Conservation (phyloP, 495 filamentous ascomycete genomes). For the Podospora fimiseda region DNA sequence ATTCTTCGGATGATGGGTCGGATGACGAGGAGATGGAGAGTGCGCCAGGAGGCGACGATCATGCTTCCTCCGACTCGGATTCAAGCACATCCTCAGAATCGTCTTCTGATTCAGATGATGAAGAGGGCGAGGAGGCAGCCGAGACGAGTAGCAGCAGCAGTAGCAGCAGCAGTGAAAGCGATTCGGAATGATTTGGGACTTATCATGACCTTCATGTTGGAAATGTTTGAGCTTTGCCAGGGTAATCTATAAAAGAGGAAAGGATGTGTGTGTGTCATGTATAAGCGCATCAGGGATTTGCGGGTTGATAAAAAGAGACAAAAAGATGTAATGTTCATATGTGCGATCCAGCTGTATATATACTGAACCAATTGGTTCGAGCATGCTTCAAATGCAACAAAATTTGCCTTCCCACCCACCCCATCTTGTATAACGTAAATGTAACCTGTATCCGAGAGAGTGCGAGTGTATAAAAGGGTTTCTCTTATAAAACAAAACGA, state of each 20-base stretch:
- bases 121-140: not conserved
- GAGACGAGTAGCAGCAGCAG: slow-evolving; percentile 23
- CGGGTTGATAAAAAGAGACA: too few species aligned
- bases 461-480: not conserved
- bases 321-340: too few species aligned
- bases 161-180: slow-evolving; percentile 21
- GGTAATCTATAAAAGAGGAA: too few species aligned
- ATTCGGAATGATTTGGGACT: slow-evolving; percentile 5
- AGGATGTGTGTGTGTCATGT: too few species aligned
- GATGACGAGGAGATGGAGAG: slow-evolving; percentile 24
- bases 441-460: too few species aligned
- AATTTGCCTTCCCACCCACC: not conserved
- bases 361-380: too few species aligned
- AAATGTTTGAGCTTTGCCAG: too few species aligned
- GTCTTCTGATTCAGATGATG: not conserved
- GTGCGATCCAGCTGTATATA: too few species aligned
- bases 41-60: slow-evolving; percentile 1
- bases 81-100: not conserved
- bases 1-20: slow-evolving; percentile 21
- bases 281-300: too few species aligned
- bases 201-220: too few species aligned
- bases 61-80: not conserved
- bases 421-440: not conserved
- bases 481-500: not conserved
- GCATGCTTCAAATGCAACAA: not conserved